These are phyloP conservation scores for Echeveria elegans DNA, from an alignment of 164 flowering plant species.

Conservation along the genomic window DNA sequence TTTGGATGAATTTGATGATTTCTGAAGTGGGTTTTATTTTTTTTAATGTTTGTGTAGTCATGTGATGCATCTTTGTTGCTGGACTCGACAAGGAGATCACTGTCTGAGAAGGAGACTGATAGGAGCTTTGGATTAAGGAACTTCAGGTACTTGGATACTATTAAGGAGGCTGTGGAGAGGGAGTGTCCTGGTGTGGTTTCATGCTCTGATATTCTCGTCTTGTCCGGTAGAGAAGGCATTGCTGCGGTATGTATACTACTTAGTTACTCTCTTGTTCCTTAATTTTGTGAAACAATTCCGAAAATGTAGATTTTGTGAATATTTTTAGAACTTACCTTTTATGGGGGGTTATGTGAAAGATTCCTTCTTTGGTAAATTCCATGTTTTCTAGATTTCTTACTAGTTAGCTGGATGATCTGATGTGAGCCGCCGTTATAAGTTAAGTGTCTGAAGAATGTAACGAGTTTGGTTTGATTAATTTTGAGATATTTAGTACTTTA, in stretches of 20 bases:
- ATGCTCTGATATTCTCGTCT: conserved; percentile 87
- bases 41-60: conserved; percentile 43
- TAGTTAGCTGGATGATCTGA: neutral
- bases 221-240: conserved; percentile 96
- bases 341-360: no score
- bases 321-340: no score
- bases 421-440: no score
- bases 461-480: no score
- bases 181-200: conserved; percentile 97
- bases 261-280: neutral
- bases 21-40: neutral
- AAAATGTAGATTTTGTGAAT: no score
- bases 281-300: neutral
- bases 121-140: conserved; percentile 96
- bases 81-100: conserved; percentile 87
- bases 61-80: conserved; percentile 95
- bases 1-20: no score
- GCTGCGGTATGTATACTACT: conserved; percentile 69
- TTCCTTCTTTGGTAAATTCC: neutral
- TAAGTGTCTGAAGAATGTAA: no score
- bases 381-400: neutral
- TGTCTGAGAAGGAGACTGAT: conserved; percentile 98
- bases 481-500: no score
- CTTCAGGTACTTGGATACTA: conserved; percentile 80
- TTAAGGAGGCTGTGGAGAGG: conserved; percentile 93